Percentiles rank a stretch among this genome's conserved stretches.
These are phyloP conservation scores for Starmera pachycereana DNA, from an alignment of 805 yeast species.

Conservation along the genomic window DNA sequence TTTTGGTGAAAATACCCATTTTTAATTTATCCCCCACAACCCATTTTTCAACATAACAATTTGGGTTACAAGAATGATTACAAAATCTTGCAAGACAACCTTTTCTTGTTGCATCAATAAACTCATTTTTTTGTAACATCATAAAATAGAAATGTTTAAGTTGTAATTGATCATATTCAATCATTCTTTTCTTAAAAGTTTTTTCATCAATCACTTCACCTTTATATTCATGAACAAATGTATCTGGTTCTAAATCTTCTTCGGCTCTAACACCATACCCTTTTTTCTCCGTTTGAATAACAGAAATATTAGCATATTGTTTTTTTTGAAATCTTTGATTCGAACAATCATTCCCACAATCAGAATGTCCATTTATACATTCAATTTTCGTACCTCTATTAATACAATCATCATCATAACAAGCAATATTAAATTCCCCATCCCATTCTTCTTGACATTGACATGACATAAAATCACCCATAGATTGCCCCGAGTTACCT, in stretches of 20 bases:
- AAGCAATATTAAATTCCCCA: slow-evolving; percentile 46
- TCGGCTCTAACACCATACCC: slow-evolving; percentile 87
- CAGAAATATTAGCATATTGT: slow-evolving; percentile 66
- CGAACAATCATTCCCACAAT: slow-evolving; percentile 71
- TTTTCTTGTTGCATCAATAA: slow-evolving; percentile 86
- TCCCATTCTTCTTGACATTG: slow-evolving; percentile 58
- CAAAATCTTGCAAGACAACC: slow-evolving; percentile 89
- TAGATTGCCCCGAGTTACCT: slow-evolving; percentile 59
- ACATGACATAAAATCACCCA: slow-evolving; percentile 77
- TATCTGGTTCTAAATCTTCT: slow-evolving; percentile 40
- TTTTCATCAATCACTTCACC: slow-evolving; percentile 88
- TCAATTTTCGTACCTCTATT: slow-evolving; percentile 88
- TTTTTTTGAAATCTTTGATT: slow-evolving; percentile 82
- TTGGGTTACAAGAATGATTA: slow-evolving; percentile 93
- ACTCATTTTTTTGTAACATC: slow-evolving; percentile 91
- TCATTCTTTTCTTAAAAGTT: slow-evolving; percentile 65
- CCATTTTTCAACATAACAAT: slow-evolving; percentile 95
- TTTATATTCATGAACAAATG: slow-evolving; percentile 83
- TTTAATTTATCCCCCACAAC: slow-evolving; percentile 81
- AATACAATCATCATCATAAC: slow-evolving; percentile 86
- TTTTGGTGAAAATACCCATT: slow-evolving; percentile 91
- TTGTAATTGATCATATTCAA: slow-evolving; percentile 57
- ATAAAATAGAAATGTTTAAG: slow-evolving; percentile 84
- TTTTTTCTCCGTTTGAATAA: slow-evolving; percentile 73
- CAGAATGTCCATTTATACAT: slow-evolving; percentile 59